A percentile compares a stretch with the other conserved stretches of the same genome.
Evolutionary conservation across 1,139 yeast species (phyloP).

Genomic region (Candida tropicalis): DNA sequence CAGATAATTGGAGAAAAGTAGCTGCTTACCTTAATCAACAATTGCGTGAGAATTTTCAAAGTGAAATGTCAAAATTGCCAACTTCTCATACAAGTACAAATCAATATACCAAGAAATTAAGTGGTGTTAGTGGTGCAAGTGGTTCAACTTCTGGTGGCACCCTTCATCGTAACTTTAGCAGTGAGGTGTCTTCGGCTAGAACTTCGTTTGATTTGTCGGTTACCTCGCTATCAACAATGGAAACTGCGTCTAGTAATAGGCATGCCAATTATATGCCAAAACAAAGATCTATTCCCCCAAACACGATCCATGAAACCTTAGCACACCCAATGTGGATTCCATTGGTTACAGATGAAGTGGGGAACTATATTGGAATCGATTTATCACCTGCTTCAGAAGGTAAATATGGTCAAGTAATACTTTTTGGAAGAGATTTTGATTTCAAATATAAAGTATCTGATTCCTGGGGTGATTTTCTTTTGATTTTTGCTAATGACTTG

Average conservation of each 20-base stretch:
- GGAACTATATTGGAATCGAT: slow-evolving; percentile 89
- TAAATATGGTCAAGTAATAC: slow-evolving; percentile 75
- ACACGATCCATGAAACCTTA: slow-evolving; percentile 66
- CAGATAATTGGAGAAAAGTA: slow-evolving; percentile 70
- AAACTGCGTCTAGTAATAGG: slow-evolving; percentile 8
- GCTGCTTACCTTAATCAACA: slow-evolving; percentile 47
- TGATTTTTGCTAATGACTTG: slow-evolving; percentile 80
- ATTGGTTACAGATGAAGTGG: slow-evolving; percentile 80
- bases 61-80: slow-evolving; percentile 29
- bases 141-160: neutral
- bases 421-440: slow-evolving; percentile 90
- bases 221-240: slow-evolving; percentile 11
- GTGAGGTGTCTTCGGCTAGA: slow-evolving; percentile 14
- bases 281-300: slow-evolving; percentile 78
- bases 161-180: neutral
- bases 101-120: slow-evolving; percentile 26
- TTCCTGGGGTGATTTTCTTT: slow-evolving; percentile 82
- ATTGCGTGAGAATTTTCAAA: slow-evolving; percentile 22
- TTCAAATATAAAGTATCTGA: slow-evolving; percentile 76
- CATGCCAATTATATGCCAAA: slow-evolving; percentile 36
- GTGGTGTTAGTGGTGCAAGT: slow-evolving; percentile 10
- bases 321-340: slow-evolving; percentile 95
- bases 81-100: slow-evolving; percentile 25
- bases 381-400: slow-evolving; percentile 73
- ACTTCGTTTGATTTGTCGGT: slow-evolving; percentile 13